Base-by-base conservation (phyloP, 805 yeast genomes). In the Kluyveromyces siamensis region DNA sequence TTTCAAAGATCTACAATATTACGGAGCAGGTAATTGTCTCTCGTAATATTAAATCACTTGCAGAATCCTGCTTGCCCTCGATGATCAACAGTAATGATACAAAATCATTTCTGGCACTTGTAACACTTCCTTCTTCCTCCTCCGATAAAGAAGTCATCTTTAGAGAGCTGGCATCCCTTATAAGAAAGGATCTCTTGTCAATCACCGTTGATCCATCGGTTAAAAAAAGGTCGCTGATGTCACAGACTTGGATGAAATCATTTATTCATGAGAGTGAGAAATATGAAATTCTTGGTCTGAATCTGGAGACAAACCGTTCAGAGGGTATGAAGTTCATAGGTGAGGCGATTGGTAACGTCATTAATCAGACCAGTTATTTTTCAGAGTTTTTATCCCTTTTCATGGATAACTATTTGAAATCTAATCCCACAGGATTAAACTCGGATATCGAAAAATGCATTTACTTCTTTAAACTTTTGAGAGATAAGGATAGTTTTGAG, bases 401-500 rank as follows among this genome's bases (percentile, higher is more conserved):
- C 55, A 69, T 83, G 45, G 88, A 83, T 59, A 76, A 75, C n/a
- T 68, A 70, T 43, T 71, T 80, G 55, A 75, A 74, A 37, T 64
- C 75, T n/a, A 70, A 72, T 45, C 73, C 38, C 7, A 8, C 58
- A 55, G 72, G 49, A 73, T 42, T 56, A 8, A 46, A 47, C 11
- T 25, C 45, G 17, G 35, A 40, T 7, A 45, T 53, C 2, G 73
- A 69, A 55, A 71, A 56, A 8, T 77, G 88, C 0, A 73, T 86
- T 11, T 66, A 73, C 19, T 74, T 90, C 33, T 80, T 89, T 58
- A 71, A 83, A 49, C 81, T 79, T 59, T 72, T 89, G 42, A 74
- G 79, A 50, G 96, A 90, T 56, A 90, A 88, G 59, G 96, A 89
- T 66, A 70, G 85, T 25, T 90, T 89, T 67, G 96, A 88, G 60